These are phyloP conservation scores for Dendrocalamus latiflorus DNA, from an alignment of 202 grass and related monocot genomes.

Conservation along the genomic window DNA sequence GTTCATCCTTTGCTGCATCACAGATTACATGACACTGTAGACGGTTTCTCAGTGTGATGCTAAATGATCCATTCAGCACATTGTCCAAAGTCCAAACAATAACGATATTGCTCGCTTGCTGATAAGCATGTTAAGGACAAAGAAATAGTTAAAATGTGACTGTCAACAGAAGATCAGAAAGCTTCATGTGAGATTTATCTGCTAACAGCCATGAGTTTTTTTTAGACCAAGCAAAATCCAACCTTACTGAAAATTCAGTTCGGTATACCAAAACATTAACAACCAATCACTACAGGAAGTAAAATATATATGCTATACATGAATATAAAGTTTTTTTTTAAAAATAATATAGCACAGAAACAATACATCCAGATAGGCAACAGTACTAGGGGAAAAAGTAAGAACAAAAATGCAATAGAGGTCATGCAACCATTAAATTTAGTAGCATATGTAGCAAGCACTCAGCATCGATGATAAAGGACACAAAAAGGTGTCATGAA, in stretches of 20 bases:
- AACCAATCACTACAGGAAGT: not conserved
- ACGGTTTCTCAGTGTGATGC: constrained; percentile 81
- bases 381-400: not conserved
- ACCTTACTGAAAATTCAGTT: not conserved
- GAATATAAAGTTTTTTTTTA: not conserved
- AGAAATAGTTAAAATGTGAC: not conserved
- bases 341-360: not conserved
- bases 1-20: constrained; percentile 80
- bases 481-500: constrained; percentile 99
- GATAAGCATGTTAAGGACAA: constrained; percentile 44
- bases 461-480: constrained; percentile 32
- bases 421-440: not conserved
- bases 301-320: not conserved
- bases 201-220: not conserved
- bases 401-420: not conserved
- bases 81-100: constrained; percentile 70
- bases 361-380: not conserved
- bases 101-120: constrained; percentile 72
- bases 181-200: not conserved
- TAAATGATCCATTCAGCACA: constrained; percentile 70
- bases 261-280: not conserved
- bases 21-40: constrained; percentile 93
- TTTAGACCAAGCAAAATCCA: constrained; percentile 3
- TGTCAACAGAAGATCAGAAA: not conserved
- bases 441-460: not conserved